Evolutionary conservation across 441 rosid genomes (phyloP).

Genomic region (Populus hybrid): DNA sequence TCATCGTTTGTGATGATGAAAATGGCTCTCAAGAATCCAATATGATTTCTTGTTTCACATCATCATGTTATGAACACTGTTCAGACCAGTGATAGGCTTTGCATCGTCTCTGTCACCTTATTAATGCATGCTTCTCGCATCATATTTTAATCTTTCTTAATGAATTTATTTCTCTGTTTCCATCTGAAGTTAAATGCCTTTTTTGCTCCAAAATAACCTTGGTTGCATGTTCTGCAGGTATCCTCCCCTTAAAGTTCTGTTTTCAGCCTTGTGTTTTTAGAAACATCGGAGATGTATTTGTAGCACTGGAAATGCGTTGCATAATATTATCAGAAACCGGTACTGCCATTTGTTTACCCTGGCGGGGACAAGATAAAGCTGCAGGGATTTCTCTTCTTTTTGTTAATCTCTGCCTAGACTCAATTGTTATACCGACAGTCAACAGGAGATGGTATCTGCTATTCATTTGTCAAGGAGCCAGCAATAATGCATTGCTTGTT

Average conservation of each 20-base stretch:
- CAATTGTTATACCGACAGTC: conserved; percentile 3
- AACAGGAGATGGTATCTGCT: not conserved
- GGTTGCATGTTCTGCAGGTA: conserved; percentile 24
- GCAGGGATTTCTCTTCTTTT: conserved; percentile 23
- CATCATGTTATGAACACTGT: not conserved
- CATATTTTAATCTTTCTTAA: not conserved
- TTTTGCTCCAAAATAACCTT: conserved; percentile 3
- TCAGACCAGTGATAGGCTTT: not conserved
- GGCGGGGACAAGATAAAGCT: conserved; percentile 19
- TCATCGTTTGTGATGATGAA: not conserved
- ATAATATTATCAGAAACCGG: not conserved
- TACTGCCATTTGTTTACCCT: not conserved
- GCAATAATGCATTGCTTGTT: conserved; percentile 7
- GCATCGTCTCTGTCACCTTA: not conserved
- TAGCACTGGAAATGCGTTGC: conserved; percentile 10
- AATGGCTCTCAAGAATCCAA: not conserved
- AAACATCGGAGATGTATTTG: not conserved
- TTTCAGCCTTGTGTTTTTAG: conserved; percentile 16
- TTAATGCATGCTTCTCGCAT: not conserved
- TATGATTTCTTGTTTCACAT: not conserved
- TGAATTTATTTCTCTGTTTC: not conserved
- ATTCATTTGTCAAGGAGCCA: conserved; percentile 20
- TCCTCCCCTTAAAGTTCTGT: conserved; percentile 12
- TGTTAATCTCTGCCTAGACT: conserved; percentile 23
- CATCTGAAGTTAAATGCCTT: not conserved